Conservation (phyloP, 1,139 yeast species). For the Blastobotrys persicus region DNA sequence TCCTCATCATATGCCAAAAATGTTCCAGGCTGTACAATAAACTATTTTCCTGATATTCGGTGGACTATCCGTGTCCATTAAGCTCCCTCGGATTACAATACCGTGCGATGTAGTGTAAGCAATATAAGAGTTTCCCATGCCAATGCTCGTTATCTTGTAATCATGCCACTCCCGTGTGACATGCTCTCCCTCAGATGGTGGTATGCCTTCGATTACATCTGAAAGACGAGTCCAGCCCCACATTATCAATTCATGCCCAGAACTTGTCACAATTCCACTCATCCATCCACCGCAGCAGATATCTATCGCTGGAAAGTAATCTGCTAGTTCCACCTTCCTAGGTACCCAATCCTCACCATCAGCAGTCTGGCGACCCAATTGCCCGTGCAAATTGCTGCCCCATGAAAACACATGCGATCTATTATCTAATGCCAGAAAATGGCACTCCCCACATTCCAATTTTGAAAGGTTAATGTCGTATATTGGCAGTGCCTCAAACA, state of each 20-base stretch:
- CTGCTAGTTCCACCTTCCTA: background rate
- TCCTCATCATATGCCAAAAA: background rate
- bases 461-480: background rate
- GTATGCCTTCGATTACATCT: conserved; percentile 1
- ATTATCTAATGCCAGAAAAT: conserved; percentile 1
- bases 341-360: conserved; percentile 1
- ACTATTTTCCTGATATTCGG: background rate
- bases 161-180: conserved; percentile 3
- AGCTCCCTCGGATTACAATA: background rate
- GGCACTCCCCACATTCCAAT: conserved; percentile 2
- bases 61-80: background rate
- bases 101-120: background rate
- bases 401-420: background rate
- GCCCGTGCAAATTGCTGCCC: conserved; percentile 5
- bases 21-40: background rate
- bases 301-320: background rate
- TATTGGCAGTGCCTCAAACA: background rate
- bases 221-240: conserved; percentile 5
- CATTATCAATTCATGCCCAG: background rate
- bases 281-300: conserved; percentile 7
- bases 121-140: background rate
- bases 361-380: conserved; percentile 1
- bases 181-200: background rate
- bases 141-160: background rate
- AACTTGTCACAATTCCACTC: background rate